Conservation (phyloP, 225 moss, liverwort and hornwort genomes). For the Climacium dendroides region DNA sequence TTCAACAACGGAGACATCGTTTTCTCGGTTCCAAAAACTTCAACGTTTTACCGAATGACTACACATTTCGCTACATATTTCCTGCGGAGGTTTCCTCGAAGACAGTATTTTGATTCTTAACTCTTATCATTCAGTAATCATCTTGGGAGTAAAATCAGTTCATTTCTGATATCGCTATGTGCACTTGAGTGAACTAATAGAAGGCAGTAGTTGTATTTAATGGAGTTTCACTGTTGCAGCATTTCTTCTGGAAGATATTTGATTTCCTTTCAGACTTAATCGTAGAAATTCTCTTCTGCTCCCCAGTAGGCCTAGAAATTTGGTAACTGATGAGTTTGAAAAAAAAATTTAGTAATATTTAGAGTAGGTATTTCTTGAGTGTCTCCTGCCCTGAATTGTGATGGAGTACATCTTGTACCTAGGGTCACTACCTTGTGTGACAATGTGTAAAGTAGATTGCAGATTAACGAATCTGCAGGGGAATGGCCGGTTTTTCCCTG, state of each 20-base stretch:
- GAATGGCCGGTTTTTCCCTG: neutral
- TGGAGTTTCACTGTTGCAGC: neutral
- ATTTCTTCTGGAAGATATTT: slow-evolving; percentile 6
- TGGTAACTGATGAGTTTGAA: neutral
- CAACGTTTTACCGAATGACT: slow-evolving; percentile 52
- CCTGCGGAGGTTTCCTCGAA: slow-evolving; percentile 16
- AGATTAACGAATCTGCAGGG: slow-evolving; percentile 10
- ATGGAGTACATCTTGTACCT: slow-evolving; percentile 11
- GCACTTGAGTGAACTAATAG: neutral
- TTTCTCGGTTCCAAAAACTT: slow-evolving; percentile 56
- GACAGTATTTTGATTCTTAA: slow-evolving; percentile 6
- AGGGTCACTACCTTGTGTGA: neutral
- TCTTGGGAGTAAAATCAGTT: neutral
- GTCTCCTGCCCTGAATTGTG: slow-evolving; percentile 1
- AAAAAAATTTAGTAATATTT: neutral
- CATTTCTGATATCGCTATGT: neutral
- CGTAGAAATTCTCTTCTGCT: neutral
- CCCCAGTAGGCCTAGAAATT: neutral
- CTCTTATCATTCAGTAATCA: neutral
- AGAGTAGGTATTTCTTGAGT: neutral
- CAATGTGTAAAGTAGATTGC: slow-evolving; percentile 21
- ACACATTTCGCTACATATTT: slow-evolving; percentile 71
- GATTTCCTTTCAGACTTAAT: neutral
- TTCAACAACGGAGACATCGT: slow-evolving; percentile 58
- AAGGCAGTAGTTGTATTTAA: slow-evolving; percentile 3